These are phyloP conservation scores for Annona cherimola DNA, from an alignment of 164 flowering plant genomes.

Conservation along the genomic window DNA sequence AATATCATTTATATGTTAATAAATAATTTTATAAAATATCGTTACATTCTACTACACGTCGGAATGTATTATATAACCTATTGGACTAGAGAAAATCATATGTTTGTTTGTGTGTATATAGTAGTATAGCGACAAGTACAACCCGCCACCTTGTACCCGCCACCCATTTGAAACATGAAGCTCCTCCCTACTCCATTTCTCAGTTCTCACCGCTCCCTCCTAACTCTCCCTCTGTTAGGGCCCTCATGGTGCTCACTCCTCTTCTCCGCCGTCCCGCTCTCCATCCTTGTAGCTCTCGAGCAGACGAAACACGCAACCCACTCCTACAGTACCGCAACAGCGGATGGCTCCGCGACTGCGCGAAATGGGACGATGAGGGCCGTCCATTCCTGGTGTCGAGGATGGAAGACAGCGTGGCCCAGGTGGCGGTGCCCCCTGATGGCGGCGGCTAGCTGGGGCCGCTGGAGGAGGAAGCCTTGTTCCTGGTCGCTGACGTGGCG, in stretches of 20 bases:
- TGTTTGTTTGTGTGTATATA: too few species aligned
- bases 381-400: constrained; percentile 66
- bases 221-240: constrained; percentile 26
- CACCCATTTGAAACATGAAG: too few species aligned
- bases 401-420: constrained; percentile 64
- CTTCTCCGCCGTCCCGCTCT: constrained; percentile 66
- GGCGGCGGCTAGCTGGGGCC: constrained; percentile 15
- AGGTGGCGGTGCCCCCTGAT: constrained; percentile 38
- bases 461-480: constrained; percentile 34
- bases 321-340: constrained; percentile 57
- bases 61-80: too few species aligned
- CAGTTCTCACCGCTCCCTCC: neutral
- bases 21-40: too few species aligned
- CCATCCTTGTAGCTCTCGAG: constrained; percentile 50
- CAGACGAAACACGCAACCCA: constrained; percentile 36
- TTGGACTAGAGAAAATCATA: too few species aligned
- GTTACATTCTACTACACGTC: too few species aligned
- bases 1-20: too few species aligned
- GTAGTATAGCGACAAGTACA: too few species aligned
- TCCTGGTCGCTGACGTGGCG: constrained; percentile 44
- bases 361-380: constrained; percentile 66
- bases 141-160: too few species aligned
- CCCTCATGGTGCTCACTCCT: constrained; percentile 31
- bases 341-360: constrained; percentile 71
- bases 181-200: too few species aligned